A percentile compares a stretch with the other conserved stretches of the same genome.
These are phyloP conservation scores for Lentinus tigrinus DNA, from an alignment of 768 basidiomycete genomes.

Conservation along the genomic window DNA sequence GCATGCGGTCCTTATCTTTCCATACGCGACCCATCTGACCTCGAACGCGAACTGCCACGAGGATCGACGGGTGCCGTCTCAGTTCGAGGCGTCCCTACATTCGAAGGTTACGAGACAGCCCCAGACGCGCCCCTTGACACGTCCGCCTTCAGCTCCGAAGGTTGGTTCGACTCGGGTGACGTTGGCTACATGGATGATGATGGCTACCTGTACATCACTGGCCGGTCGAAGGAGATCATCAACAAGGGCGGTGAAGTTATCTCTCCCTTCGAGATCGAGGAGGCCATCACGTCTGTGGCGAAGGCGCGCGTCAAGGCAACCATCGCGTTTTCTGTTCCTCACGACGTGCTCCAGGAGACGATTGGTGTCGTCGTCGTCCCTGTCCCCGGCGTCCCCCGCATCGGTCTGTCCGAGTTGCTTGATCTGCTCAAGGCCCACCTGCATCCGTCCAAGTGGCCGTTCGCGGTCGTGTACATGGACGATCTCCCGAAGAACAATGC, in stretches of 20 bases:
- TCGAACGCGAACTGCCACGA: slow-evolving; percentile 35
- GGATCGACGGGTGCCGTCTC: slow-evolving; percentile 52
- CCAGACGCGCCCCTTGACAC: slow-evolving; percentile 41
- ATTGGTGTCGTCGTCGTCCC: slow-evolving; percentile 47
- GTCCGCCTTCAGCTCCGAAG: slow-evolving; percentile 47
- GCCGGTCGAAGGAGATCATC: slow-evolving; percentile 60
- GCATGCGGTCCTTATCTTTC: slow-evolving; percentile 49
- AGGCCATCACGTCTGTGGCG: slow-evolving; percentile 46
- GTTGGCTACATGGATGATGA: slow-evolving; percentile 47
- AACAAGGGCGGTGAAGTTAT: slow-evolving; percentile 63
- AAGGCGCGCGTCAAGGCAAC: slow-evolving; percentile 42
- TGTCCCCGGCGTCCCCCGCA: slow-evolving; percentile 32
- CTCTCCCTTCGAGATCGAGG: slow-evolving; percentile 61
- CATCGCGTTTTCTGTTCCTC: slow-evolving; percentile 45
- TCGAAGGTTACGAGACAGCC: slow-evolving; percentile 50
- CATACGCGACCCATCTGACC: slow-evolving; percentile 38
- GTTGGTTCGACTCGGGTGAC: slow-evolving; percentile 56
- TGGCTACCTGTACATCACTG: slow-evolving; percentile 52
- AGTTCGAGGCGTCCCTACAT: slow-evolving; percentile 55
- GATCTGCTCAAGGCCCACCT: slow-evolving; percentile 44
- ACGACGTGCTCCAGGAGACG: slow-evolving; percentile 47
- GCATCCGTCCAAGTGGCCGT: slow-evolving; percentile 52
- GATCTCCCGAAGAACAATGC: slow-evolving; percentile 48
- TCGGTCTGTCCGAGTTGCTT: slow-evolving; percentile 42
- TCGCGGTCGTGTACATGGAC: slow-evolving; percentile 46